Conservation (phyloP, 352 stramenopile genomes). For the Globisporangium echinulatum region DNA sequence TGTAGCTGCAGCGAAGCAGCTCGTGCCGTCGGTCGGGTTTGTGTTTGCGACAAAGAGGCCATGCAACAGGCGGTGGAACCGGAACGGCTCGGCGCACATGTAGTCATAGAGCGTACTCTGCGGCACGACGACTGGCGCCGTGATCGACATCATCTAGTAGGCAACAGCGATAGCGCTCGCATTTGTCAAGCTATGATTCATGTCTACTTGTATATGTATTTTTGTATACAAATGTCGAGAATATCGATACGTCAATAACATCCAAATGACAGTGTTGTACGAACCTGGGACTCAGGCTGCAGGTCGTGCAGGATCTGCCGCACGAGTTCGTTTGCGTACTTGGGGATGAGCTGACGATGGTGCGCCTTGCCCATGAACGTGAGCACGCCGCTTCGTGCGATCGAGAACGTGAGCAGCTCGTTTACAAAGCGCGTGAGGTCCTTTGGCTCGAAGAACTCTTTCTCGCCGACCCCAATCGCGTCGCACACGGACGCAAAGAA, state of each 20-base stretch:
- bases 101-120: conserved; percentile 49
- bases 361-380: conserved; percentile 58
- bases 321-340: conserved; percentile 45
- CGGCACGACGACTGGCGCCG: conserved; percentile 23
- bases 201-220: too few relatives aligned
- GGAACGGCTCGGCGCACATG: conserved; percentile 36
- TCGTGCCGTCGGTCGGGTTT: conserved; percentile 19
- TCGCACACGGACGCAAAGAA: conserved; percentile 35
- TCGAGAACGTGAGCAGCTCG: conserved; percentile 44
- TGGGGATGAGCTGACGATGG: conserved; percentile 41
- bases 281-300: conserved; percentile 32
- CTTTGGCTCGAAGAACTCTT: conserved; percentile 36
- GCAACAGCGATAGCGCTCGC: neutral
- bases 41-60: conserved; percentile 34
- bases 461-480: conserved; percentile 28
- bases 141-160: conserved; percentile 7
- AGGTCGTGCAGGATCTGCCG: conserved; percentile 37
- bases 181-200: neutral
- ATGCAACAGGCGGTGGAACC: conserved; percentile 41
- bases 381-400: conserved; percentile 40
- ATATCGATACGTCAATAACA: neutral
- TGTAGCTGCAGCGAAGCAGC: conserved; percentile 14
- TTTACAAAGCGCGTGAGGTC: conserved; percentile 42
- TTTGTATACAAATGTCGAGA: too few relatives aligned
- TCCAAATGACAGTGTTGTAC: conserved; percentile 1